Conservation (phyloP, 2,329 filamentous ascomycete genomes). For the Alternaria triticimaculans region DNA sequence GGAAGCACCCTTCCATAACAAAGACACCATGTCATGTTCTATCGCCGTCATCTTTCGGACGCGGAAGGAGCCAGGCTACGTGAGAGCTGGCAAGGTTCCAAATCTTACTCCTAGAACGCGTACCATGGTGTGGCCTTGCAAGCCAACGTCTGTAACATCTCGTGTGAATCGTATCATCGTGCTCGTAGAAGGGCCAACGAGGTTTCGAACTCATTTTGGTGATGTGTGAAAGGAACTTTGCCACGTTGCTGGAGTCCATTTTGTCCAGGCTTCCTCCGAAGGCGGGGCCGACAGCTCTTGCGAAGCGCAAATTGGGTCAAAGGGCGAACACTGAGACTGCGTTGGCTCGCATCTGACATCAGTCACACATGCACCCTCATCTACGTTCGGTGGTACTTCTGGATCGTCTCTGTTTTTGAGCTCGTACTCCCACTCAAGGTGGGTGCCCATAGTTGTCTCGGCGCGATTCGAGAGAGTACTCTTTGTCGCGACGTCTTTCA, state of each 20-base stretch:
- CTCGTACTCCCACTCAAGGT: conserved; percentile 14
- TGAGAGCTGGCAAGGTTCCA: neutral
- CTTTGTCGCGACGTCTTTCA: neutral
- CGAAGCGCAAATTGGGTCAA: neutral
- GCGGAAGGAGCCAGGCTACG: neutral
- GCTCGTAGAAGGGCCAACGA: neutral
- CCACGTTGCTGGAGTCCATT: conserved; percentile 8
- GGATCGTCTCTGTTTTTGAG: neutral
- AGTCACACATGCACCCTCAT: neutral
- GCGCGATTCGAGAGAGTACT: conserved; percentile 9
- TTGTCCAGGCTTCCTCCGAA: neutral
- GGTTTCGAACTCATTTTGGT: neutral
- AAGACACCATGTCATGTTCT: neutral
- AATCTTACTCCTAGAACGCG: neutral
- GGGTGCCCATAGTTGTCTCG: conserved; percentile 9
- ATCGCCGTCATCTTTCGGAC: neutral
- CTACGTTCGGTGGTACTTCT: neutral
- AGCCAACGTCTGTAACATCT: neutral
- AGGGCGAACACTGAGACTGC: neutral
- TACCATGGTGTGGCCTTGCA: neutral
- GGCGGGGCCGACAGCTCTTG: neutral
- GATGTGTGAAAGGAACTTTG: neutral
- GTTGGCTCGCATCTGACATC: neutral
- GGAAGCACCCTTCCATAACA: neutral
- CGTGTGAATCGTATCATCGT: neutral